A percentile compares a stretch with the other conserved stretches of the same genome.
phyloP scores from a whole-genome alignment of 768 basidiomycete species.

The Chalciporus sphaerocephalus region DNA sequence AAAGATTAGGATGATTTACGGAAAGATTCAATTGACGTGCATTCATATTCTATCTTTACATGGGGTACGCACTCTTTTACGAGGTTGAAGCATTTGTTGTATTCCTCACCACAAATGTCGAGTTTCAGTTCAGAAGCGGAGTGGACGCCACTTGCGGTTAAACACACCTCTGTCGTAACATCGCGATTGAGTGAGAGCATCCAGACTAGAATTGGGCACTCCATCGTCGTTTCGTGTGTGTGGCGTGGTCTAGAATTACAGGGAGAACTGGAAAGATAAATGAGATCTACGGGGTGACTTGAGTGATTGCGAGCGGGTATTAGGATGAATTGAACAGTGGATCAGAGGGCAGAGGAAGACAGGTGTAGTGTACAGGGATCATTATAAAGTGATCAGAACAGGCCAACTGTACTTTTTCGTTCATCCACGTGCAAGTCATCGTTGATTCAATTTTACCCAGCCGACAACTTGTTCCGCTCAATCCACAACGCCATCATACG shows the following conservation, averaged over 20 bases:
- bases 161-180: slow-evolving; percentile 57
- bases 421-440: slow-evolving; percentile 27
- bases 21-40: slow-evolving; percentile 57
- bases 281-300: slow-evolving; percentile 1
- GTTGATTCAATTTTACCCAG: slow-evolving; percentile 1
- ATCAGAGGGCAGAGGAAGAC: slow-evolving; percentile 4
- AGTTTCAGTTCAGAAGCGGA: not conserved
- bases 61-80: slow-evolving; percentile 59
- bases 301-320: not conserved
- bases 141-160: slow-evolving; percentile 7
- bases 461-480: too few species aligned
- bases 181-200: slow-evolving; percentile 76
- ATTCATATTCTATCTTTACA: slow-evolving; percentile 49
- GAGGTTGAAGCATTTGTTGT: slow-evolving; percentile 59
- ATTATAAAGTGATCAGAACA: slow-evolving; percentile 30
- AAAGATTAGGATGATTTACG: slow-evolving; percentile 43
- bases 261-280: slow-evolving; percentile 1
- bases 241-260: slow-evolving; percentile 2
- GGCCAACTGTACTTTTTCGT: slow-evolving; percentile 26
- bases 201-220: slow-evolving; percentile 73
- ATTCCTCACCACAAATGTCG: slow-evolving; percentile 54
- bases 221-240: slow-evolving; percentile 28
- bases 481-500: too few species aligned
- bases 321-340: not conserved
- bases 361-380: slow-evolving; percentile 7